phyloP scores from a whole-genome alignment of 2,329 filamentous ascomycete genomes.

The Fusarium chaquense region DNA sequence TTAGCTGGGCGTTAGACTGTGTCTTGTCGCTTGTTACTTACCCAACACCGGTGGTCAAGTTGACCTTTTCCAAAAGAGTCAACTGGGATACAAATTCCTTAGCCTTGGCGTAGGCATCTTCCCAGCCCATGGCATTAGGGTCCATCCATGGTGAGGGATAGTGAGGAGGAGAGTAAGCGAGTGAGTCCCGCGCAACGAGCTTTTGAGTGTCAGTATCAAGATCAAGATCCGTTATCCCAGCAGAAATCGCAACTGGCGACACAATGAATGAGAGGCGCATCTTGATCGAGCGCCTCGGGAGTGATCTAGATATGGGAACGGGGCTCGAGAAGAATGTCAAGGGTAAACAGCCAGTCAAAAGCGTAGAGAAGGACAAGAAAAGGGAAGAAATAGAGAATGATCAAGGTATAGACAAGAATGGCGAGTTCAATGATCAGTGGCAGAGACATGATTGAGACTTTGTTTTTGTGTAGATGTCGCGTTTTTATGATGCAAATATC shows the following conservation, averaged over 20 bases:
- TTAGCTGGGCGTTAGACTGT: background rate
- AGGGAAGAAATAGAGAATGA: background rate
- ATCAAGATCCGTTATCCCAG: conserved; percentile 12
- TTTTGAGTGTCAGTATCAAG: conserved; percentile 45
- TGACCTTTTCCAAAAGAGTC: conserved; percentile 91
- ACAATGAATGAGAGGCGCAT: conserved; percentile 34
- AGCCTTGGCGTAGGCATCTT: conserved; percentile 79
- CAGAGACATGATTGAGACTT: background rate
- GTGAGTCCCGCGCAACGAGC: conserved; percentile 33
- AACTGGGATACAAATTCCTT: conserved; percentile 83
- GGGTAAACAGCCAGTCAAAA: background rate
- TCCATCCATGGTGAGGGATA: conserved; percentile 93
- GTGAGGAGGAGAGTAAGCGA: conserved; percentile 66
- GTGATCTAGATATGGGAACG: background rate
- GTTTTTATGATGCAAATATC: background rate
- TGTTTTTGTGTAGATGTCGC: background rate
- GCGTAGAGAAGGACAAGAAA: background rate
- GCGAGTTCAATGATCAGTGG: background rate
- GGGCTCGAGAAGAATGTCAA: background rate
- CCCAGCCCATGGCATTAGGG: conserved; percentile 78
- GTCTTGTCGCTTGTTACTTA: conserved; percentile 56
- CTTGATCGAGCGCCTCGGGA: background rate
- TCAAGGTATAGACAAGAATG: background rate
- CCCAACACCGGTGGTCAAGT: conserved; percentile 91
- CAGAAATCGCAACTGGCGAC: background rate